Percentiles rank a stretch among this genome's conserved stretches.
Evolutionary conservation across 2,329 filamentous ascomycete species (phyloP).

Genomic region (Sclerotiophoma versabilis): DNA sequence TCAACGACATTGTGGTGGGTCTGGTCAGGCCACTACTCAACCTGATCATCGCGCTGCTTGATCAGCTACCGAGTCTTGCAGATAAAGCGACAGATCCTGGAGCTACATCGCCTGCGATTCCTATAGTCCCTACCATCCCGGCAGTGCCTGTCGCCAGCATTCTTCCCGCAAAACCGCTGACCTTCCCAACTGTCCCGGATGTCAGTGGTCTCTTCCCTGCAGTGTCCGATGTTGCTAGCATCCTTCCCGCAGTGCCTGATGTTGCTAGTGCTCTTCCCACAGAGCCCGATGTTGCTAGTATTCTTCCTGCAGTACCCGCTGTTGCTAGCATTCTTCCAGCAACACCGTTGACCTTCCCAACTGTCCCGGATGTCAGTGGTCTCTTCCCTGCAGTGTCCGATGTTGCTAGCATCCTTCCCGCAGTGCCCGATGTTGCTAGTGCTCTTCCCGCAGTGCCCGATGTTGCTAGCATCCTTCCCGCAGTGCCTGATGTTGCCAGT

Average conservation of each 20-base stretch:
- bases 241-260: no score
- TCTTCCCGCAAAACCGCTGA: no score
- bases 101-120: not conserved
- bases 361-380: not conserved
- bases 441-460: not conserved
- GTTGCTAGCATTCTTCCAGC: no score
- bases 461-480: not conserved
- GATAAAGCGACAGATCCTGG: not conserved
- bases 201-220: not conserved
- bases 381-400: not conserved
- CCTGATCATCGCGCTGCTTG: not conserved
- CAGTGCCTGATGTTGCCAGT: no score
- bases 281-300: not conserved
- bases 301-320: not conserved
- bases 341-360: no score
- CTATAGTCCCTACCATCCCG: not conserved
- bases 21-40: not conserved
- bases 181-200: no score
- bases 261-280: not conserved
- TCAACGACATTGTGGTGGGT: not conserved
- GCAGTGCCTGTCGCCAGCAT: no score
- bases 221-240: not conserved
- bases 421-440: not conserved
- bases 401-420: not conserved
- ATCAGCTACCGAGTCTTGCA: not conserved